Base-by-base conservation (phyloP, 257 asterid species). In the Agastache rugosa region DNA sequence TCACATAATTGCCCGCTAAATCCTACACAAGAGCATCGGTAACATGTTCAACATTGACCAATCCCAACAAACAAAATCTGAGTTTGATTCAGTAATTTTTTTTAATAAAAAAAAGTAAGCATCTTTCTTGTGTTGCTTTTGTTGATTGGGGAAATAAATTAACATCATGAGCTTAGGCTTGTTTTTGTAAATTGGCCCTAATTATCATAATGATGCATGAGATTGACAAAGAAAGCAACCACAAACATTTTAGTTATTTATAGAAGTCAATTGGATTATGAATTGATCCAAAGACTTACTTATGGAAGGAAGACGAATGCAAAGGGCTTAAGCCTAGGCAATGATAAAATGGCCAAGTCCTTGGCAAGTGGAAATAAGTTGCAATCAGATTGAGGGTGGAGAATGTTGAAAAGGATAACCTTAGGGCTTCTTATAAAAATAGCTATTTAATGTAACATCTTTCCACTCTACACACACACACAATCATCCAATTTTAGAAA, bases 41-140 rank as follows among this genome's bases (percentile, higher is more conserved):
- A 50, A 39, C 59, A 76, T 7, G 59, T 61, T 48, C 69, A 65
- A 63, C 8, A 35, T 11, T 6, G 73, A 51, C 10, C 69, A 39
- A 66, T 58, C 69, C 56, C 65, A 35, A 45, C 22, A 72, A 72
- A 72, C 71, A 73, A 78, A 54, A 48, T 60, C 67, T 22, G 16
- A 76, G 31, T 8, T 45, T 68, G 29, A 59, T 27, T 44, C 8
- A 54, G 61, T 54, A 44, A 12, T 39, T 39, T 8, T 8, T 9
- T 39, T 39, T 8, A 0, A 7, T 31, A 37, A 1, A 8, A 11
- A 42, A 42, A 39, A 9, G 22, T 14, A n/a, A n/a, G 20, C 55
- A 19, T n/a, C 8, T 8, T n/a, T 51, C 20, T 5, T 51, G 2
- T 2, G 12, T 6, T 51, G 58, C 25, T 51, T 51, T 16, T 6